These are phyloP conservation scores for Hymenoscyphus fraxineus DNA, from an alignment of 2,329 filamentous ascomycete species.

Conservation along the genomic window DNA sequence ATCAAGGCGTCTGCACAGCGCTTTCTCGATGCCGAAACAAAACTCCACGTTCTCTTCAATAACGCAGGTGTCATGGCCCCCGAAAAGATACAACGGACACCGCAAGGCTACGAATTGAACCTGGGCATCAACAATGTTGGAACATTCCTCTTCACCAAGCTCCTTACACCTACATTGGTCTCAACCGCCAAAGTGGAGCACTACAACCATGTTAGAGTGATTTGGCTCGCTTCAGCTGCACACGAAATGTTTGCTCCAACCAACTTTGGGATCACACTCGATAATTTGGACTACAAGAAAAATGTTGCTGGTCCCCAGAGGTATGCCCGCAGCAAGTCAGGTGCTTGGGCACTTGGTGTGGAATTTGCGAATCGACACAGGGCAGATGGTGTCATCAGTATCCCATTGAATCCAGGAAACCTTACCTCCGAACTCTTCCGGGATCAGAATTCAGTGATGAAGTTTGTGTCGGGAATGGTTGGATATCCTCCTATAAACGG, in stretches of 20 bases:
- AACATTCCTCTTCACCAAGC: slow-evolving; percentile 35
- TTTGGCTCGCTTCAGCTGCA: slow-evolving; percentile 11
- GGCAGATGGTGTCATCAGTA: slow-evolving; percentile 20
- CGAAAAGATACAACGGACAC: slow-evolving; percentile 30
- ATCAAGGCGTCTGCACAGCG: slow-evolving; percentile 35
- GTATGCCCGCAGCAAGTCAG: slow-evolving; percentile 21
- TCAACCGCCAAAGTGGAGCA: slow-evolving; percentile 5
- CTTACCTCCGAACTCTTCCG: slow-evolving; percentile 8
- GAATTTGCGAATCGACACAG: slow-evolving; percentile 20
- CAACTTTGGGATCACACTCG: slow-evolving; percentile 12
- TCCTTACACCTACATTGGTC: slow-evolving; percentile 27
- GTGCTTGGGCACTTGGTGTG: slow-evolving; percentile 14
- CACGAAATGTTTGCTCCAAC: neutral
- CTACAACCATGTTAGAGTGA: slow-evolving; percentile 8
- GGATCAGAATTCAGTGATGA: too few relatives aligned
- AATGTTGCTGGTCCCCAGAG: neutral
- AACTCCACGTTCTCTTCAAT: slow-evolving; percentile 39
- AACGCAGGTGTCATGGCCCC: slow-evolving; percentile 38
- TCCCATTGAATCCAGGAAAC: slow-evolving; percentile 23
- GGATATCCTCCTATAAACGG: slow-evolving; percentile 13
- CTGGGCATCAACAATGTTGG: slow-evolving; percentile 36
- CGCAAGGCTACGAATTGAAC: slow-evolving; percentile 35
- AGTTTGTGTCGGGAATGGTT: neutral
- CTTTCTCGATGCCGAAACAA: slow-evolving; percentile 35
- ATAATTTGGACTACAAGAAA: slow-evolving; percentile 20